Evolutionary conservation across 352 stramenopile genomes (phyloP).

Genomic region (Phytophthora constricta): DNA sequence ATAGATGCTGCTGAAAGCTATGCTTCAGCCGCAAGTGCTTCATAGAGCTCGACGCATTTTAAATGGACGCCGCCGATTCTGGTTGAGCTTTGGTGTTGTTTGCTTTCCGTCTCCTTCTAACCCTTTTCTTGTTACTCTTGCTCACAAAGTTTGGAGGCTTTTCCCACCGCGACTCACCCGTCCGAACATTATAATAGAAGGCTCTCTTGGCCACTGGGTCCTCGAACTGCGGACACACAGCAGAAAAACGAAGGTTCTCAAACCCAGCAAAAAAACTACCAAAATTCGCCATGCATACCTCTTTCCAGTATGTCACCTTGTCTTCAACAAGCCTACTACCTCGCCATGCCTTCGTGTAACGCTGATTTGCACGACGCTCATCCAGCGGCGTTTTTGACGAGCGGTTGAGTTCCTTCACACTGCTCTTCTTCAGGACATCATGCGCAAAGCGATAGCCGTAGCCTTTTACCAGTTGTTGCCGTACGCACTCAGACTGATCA

Average conservation of each 20-base stretch:
- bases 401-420: slow-evolving; percentile 31
- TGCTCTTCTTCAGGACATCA: slow-evolving; percentile 57
- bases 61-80: background rate
- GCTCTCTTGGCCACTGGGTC: slow-evolving; percentile 46
- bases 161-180: slow-evolving; percentile 70
- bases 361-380: slow-evolving; percentile 41
- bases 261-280: too few species aligned
- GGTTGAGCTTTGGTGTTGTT: background rate
- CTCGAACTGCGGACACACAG: slow-evolving; percentile 38
- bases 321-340: slow-evolving; percentile 47
- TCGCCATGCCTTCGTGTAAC: slow-evolving; percentile 47
- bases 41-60: background rate
- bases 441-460: slow-evolving; percentile 64
- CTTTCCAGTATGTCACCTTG: slow-evolving; percentile 69
- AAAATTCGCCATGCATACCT: slow-evolving; percentile 46
- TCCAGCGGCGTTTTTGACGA: slow-evolving; percentile 40
- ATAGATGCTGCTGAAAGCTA: slow-evolving; percentile 18
- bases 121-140: slow-evolving; percentile 36
- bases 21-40: background rate
- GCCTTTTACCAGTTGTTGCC: slow-evolving; percentile 40
- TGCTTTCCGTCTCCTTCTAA: slow-evolving; percentile 17
- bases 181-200: slow-evolving; percentile 81
- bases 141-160: slow-evolving; percentile 46
- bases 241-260: slow-evolving; percentile 7
- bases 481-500: slow-evolving; percentile 31